Evolutionary conservation across 208 protist genomes (phyloP).

Genomic region (Leptomonas seymouri): DNA sequence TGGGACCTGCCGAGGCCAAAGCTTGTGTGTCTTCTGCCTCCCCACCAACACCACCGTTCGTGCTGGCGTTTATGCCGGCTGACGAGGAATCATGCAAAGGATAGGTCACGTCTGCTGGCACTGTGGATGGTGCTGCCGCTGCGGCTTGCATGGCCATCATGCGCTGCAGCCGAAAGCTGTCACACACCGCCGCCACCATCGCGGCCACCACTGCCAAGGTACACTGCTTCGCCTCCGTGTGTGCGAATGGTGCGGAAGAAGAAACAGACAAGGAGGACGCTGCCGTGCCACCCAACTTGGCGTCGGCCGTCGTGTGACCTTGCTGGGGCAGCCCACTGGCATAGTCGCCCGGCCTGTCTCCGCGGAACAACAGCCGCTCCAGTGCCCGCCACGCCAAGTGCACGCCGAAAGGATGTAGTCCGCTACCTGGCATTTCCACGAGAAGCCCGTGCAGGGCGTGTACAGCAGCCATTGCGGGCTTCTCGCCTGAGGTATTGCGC

Average conservation of each 20-base stretch:
- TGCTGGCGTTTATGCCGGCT: too few relatives aligned
- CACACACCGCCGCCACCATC: conserved; percentile 52
- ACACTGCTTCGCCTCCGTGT: conserved; percentile 52
- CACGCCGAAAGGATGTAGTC: conserved; percentile 19
- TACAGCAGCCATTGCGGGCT: conserved; percentile 51
- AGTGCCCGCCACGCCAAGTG: conserved; percentile 51
- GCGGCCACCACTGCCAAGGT: conserved; percentile 50
- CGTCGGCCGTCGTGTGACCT: too few relatives aligned
- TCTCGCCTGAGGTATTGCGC: conserved; percentile 50
- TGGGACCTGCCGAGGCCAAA: not conserved
- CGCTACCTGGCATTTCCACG: conserved; percentile 36
- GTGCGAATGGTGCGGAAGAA: conserved; percentile 1
- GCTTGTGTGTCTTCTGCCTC: not conserved
- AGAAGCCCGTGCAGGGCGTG: conserved; percentile 64
- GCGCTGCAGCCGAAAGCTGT: conserved; percentile 49
- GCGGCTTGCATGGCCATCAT: conserved; percentile 8
- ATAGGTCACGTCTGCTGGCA: not conserved
- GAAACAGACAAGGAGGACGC: not conserved
- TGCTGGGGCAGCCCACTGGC: not conserved
- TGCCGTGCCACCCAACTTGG: not conserved
- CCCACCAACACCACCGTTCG: too few relatives aligned
- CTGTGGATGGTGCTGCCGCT: not conserved
- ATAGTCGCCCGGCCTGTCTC: not conserved
- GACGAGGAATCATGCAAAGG: too few relatives aligned
- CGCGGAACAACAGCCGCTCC: conserved; percentile 44